These are phyloP conservation scores for Aspergillus intermedius DNA, from an alignment of 2,329 filamentous ascomycete genomes.

Conservation along the genomic window DNA sequence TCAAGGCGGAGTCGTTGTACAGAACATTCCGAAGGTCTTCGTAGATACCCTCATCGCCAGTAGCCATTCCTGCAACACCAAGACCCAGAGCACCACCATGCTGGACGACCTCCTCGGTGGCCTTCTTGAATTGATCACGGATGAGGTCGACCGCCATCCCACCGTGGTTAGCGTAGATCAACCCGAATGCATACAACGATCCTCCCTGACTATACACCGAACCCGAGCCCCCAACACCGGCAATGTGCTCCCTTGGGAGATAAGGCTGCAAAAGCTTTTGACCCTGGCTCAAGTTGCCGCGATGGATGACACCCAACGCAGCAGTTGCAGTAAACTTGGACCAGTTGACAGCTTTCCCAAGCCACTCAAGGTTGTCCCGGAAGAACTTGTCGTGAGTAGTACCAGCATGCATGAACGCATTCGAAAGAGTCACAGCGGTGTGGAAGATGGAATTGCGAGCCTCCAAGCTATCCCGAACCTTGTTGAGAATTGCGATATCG, in stretches of 20 bases:
- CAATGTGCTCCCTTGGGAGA: conserved; percentile 62
- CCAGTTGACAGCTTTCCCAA: conserved; percentile 98
- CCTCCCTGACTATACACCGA: conserved; percentile 95
- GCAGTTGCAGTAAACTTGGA: conserved; percentile 98
- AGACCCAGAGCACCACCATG: conserved; percentile 92
- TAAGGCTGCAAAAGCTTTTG: conserved; percentile 92
- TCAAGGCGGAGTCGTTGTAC: conserved; percentile 89
- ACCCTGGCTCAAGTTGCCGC: conserved; percentile 87
- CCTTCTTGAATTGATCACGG: conserved; percentile 44
- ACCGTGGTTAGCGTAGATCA: conserved; percentile 97
- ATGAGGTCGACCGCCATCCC: conserved; percentile 62
- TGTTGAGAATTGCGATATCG: conserved; percentile 87
- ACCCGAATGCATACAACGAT: conserved; percentile 86
- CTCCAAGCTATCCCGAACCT: conserved; percentile 90
- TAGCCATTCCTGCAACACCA: conserved; percentile 96
- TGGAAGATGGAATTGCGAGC: conserved; percentile 98
- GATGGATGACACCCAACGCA: conserved; percentile 91
- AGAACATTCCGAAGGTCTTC: conserved; percentile 84
- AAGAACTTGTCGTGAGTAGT: conserved; percentile 99
- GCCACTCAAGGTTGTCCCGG: conserved; percentile 93
- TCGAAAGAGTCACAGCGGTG: conserved; percentile 92
- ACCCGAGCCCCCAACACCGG: conserved; percentile 64
- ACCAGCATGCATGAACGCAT: conserved; percentile 98
- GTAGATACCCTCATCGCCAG: conserved; percentile 82
- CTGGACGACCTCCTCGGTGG: conserved; percentile 73